Base-by-base conservation (phyloP, 257 asterid species). In the Linderniella brevidens region DNA sequence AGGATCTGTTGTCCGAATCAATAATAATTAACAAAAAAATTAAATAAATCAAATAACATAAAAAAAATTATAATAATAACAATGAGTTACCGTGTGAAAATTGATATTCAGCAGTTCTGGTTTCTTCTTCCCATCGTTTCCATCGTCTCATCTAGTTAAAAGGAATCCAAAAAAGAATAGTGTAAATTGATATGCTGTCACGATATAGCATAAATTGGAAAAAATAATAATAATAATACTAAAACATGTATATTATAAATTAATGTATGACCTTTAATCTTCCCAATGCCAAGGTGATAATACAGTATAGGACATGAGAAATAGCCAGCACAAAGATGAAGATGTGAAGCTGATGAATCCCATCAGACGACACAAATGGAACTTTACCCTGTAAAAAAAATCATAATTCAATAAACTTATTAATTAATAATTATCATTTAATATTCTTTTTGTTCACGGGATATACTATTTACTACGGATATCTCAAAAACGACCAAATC, bases 291-390 rank as follows among this genome's bases (percentile, higher is more conserved):
- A 78, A 58, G 35, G 93, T 85, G 55, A 68, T 53, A 37, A 81
- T 50, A 52, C 96, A 80, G 13, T 78, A 78, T n/a, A 85, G 77
- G 45, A 85, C 81, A 39, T 85, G 96, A 44, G 63, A 78, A 41
- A 85, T 42, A 7, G 94, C 97, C 76, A 86, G 60, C 13, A 70
- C 92, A 25, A 86, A 86, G 54, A 86, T 86, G 72, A 86, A 86
- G n/a, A 79, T 79, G 44, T 86, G 93, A 6, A 86, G 70, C 64
- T 86, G 93, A 61, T 86, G 87, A 39, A 86, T 73, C 0, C 88
- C 87, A 41, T 85, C 84, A 0, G 82, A n/a, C 7, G 96, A 81
- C 37, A 85, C 70, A 65, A 85, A 72, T 0, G 92, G 66, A 0
- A 81, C 92, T 62, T 71, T 58, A 5, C 80, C 93, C 96, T 85